Evolutionary conservation across 352 stramenopile genomes (phyloP).

Genomic region (Pythium biforme): DNA sequence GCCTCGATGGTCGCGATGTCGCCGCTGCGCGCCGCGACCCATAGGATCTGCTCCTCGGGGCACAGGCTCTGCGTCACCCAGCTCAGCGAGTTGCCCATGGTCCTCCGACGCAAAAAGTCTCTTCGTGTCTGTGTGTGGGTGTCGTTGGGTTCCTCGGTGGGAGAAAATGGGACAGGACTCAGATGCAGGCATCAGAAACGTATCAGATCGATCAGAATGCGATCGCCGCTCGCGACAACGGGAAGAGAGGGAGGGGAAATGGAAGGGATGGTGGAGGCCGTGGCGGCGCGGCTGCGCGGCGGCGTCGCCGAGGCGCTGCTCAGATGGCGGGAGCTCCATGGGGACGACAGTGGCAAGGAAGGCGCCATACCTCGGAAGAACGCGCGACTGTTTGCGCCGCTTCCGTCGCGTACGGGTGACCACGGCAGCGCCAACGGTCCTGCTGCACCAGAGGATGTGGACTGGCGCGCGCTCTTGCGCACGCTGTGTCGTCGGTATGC

Average conservation of each 20-base stretch:
- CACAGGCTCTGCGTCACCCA: conserved; percentile 74
- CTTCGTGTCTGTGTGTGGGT: too few species aligned
- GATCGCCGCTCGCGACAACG: background rate
- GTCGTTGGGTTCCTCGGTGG: background rate
- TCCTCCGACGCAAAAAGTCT: too few species aligned
- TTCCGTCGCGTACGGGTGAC: conserved; percentile 6
- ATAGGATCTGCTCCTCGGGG: conserved; percentile 72
- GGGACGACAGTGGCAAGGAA: too few species aligned
- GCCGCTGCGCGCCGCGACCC: conserved; percentile 72
- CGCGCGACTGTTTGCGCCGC: conserved; percentile 1
- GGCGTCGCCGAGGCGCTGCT: conserved; percentile 9
- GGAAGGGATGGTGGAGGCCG: conserved; percentile 11
- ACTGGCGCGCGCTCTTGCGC: conserved; percentile 18
- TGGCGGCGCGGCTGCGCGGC: conserved; percentile 14
- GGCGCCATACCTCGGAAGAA: background rate
- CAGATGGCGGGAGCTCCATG: background rate
- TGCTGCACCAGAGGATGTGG: conserved; percentile 8
- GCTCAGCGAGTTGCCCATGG: conserved; percentile 74
- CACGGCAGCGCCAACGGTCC: background rate
- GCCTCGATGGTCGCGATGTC: conserved; percentile 49
- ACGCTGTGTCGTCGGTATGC: conserved; percentile 35
- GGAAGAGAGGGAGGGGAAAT: background rate
- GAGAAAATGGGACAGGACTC: background rate
- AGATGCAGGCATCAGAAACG: background rate
- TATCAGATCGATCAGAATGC: background rate